Base-by-base conservation (phyloP, 2,329 filamentous ascomycete species). In the Pyricularia grisea region DNA sequence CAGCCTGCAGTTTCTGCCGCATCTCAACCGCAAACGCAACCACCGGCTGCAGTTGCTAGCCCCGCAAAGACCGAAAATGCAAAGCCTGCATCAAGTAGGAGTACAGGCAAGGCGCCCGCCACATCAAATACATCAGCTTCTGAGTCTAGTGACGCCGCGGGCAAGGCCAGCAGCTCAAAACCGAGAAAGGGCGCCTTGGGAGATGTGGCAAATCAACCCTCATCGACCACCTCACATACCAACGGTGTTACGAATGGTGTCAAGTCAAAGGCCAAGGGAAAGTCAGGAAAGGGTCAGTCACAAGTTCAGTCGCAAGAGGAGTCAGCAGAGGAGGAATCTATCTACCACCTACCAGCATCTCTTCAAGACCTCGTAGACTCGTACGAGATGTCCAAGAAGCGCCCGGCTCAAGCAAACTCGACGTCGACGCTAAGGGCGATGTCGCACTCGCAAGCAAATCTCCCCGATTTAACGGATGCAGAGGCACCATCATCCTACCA, bases 341-440 rank as follows among this genome's bases (percentile, higher is more conserved):
- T 97, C 74, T 99, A 94, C 78, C 94, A 98, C 78, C 86, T 99
- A 55, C 95, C 95, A 4, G 88, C 93, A 7, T 93, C 92, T 33
- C 82, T 99, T 68, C 92, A 93, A 75, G 95, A 99, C 77, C 84
- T 99, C 42, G 87, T 98, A 23, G 92, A 97, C 70, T 93, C 94
- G 0, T 97, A 94, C 76, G 94, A 98, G 78, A 85, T 88, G 17
- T 92, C 92, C 1, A 94, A 92, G 80, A 89, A 88, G 75, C 88
- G 90, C 36, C 85, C 87, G 28, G 80, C 85, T 68, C 84, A 87
- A 20, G 82, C 86, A 5, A 84, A 85, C 25, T 88, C 91, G 68
- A 87, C 88, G 42, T 84, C 89, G 61, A 88, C 92, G 67, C 84
- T 92, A 75, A 87, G 89, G 72, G 87, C 97, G 82, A 87, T 97